Percentiles rank a stretch among this genome's conserved stretches.
Conservation (phyloP, 805 yeast genomes). For the Lipomyces kockii region DNA sequence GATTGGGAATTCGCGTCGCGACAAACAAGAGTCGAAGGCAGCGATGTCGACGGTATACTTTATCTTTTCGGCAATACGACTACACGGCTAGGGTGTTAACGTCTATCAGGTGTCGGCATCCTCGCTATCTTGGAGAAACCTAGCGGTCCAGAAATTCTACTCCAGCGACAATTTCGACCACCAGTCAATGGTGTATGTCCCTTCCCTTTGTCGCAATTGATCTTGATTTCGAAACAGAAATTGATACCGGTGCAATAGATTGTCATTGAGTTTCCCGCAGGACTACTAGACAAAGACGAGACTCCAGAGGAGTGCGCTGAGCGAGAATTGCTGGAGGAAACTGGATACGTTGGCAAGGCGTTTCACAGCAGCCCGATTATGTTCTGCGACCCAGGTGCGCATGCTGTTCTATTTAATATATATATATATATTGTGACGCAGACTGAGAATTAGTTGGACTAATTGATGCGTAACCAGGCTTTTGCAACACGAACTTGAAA, state of each 20-base stretch:
- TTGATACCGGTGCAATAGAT: constrained; percentile 16
- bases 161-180: constrained; percentile 92
- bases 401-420: not conserved
- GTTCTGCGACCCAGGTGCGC: constrained; percentile 74
- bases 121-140: constrained; percentile 67
- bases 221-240: not conserved
- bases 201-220: no score
- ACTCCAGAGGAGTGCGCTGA: constrained; percentile 76
- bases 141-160: constrained; percentile 58
- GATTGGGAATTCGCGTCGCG: constrained; percentile 93
- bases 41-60: constrained; percentile 68
- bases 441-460: not conserved
- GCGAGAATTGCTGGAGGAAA: constrained; percentile 88
- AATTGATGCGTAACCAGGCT: constrained; percentile 41
- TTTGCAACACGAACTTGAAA: constrained; percentile 84
- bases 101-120: constrained; percentile 64
- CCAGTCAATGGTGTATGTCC: constrained; percentile 81
- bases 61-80: not conserved
- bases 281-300: constrained; percentile 82
- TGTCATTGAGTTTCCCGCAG: constrained; percentile 89
- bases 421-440: no score
- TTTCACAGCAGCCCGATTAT: constrained; percentile 53
- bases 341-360: constrained; percentile 82
- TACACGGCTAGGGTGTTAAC: no score
- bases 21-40: constrained; percentile 66